phyloP scores from a whole-genome alignment of 306 rosid species.

The Prunus fruticosa region DNA sequence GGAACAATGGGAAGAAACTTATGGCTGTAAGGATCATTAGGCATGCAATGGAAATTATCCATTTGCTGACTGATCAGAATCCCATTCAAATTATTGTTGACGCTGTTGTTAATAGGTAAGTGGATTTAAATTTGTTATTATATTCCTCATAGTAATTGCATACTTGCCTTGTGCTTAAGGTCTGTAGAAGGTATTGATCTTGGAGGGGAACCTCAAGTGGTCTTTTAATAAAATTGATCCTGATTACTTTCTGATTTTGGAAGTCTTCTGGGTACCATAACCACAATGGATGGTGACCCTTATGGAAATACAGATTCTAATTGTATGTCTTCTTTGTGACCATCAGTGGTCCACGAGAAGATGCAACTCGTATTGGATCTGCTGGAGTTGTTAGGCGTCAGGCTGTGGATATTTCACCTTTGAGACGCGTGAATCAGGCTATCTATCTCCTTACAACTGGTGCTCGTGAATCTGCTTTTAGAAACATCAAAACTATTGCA shows the following conservation, averaged over 20 bases:
- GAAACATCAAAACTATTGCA: slow-evolving; percentile 33
- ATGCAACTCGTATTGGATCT: too few species aligned
- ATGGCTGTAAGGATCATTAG: not conserved
- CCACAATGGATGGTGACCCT: too few species aligned
- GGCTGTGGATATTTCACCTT: slow-evolving; percentile 50
- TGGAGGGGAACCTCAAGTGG: too few species aligned
- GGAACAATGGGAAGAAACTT: not conserved
- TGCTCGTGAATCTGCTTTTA: slow-evolving; percentile 23
- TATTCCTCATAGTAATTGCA: not conserved
- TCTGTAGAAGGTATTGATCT: too few species aligned
- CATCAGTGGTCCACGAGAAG: slow-evolving; percentile 39
- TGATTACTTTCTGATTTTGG: not conserved
- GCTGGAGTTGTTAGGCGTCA: slow-evolving; percentile 38
- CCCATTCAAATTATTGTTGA: not conserved
- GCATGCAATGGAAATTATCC: slow-evolving; percentile 1
- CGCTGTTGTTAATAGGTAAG: not conserved
- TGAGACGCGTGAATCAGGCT: slow-evolving; percentile 46
- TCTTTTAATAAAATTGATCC: not conserved
- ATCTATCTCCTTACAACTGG: slow-evolving; percentile 47
- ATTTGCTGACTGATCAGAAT: slow-evolving; percentile 7
- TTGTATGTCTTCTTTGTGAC: not conserved
- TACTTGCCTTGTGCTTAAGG: not conserved
- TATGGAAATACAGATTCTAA: too few species aligned
- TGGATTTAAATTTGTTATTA: not conserved
- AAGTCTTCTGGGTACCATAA: not conserved